Evolutionary conservation across 2,329 filamentous ascomycete genomes (phyloP).

Genomic region (Trichophyton schoenleinii): DNA sequence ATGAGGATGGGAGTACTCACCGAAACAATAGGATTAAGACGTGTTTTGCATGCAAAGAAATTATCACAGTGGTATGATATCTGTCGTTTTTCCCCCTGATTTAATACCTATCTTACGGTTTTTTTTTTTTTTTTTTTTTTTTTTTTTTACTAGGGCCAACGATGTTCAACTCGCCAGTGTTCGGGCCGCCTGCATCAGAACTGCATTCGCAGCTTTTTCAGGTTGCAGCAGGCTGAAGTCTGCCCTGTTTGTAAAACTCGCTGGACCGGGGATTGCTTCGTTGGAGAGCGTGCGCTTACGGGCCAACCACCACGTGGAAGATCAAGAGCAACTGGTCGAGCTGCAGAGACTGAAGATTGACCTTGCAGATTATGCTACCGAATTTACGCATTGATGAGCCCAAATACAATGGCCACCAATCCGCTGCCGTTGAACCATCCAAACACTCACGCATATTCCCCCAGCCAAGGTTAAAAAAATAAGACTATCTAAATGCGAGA

Average conservation of each 20-base stretch:
- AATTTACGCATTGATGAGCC: no score
- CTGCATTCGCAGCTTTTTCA: constrained; percentile 63
- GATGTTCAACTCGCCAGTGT: constrained; percentile 59
- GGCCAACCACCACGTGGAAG: constrained; percentile 2
- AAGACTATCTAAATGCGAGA: no score
- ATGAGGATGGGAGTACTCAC: constrained; percentile 35
- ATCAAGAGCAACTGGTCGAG: background rate
- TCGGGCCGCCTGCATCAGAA: constrained; percentile 60
- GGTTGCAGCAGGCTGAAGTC: constrained; percentile 46
- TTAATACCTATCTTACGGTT: background rate
- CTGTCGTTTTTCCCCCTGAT: background rate
- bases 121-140: background rate
- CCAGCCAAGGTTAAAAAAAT: no score
- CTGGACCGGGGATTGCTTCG: constrained; percentile 41
- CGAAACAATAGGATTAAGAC: constrained; percentile 63
- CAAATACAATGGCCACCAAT: no score
- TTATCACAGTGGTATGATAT: constrained; percentile 55
- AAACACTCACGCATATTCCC: no score
- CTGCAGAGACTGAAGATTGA: background rate
- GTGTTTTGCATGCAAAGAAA: constrained; percentile 78
- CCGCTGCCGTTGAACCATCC: no score
- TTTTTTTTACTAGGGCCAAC: constrained; percentile 45
- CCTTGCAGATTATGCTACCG: no score
- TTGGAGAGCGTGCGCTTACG: constrained; percentile 40
- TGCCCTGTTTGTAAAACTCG: constrained; percentile 49